Base-by-base conservation (phyloP, 208 protist species). In the Leishmania turanica region DNA sequence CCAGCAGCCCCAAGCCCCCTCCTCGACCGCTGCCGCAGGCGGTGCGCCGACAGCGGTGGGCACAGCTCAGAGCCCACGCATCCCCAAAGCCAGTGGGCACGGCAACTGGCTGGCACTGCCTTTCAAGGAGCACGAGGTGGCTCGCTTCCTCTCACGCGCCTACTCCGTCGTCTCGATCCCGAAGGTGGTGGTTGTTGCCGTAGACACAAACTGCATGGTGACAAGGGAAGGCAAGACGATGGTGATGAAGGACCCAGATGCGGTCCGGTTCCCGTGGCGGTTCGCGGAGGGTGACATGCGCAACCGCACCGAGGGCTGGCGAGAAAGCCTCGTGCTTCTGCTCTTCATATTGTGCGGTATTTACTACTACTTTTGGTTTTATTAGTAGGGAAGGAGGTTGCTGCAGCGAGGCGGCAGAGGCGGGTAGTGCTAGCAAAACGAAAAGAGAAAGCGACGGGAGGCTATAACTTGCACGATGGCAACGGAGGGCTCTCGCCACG, bases 41-140 rank as follows among this genome's bases (percentile, higher is more conserved):
- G 19, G 31, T 42, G 71, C 19, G 6, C 2, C 58, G 21, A 19
- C 56, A 51, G 42, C 3, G 24, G 68, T 13, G 9, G 3, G 27
- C 27, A n/a, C 21, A 49, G n/a, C 19, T 21, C 65, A 49, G 21
- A 60, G 74, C 31, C 4, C 56, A 2, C 79, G 88, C 65, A 66
- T 81, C 11, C 88, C 88, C 8, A 80, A 65, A 17, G 62, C 86
- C 6, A 87, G 21, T 21, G 87, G 87, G 2, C 87, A 91, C 71
- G 86, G 81, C 1, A 80, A 89, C 31, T 94, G 93, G 89, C 60
- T 90, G 42, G 87, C 89, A 21, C 78, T 96, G 40, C 85, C 84
- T 40, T 96, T 92, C 72, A 80, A 83, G 37, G 83, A 90, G 13
- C 34, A 71, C 3, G 74, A 64, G 31, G 68, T 90, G 47, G 84